Conservation (phyloP, 2,329 filamentous ascomycete genomes). For the Hypoxylon sp. region DNA sequence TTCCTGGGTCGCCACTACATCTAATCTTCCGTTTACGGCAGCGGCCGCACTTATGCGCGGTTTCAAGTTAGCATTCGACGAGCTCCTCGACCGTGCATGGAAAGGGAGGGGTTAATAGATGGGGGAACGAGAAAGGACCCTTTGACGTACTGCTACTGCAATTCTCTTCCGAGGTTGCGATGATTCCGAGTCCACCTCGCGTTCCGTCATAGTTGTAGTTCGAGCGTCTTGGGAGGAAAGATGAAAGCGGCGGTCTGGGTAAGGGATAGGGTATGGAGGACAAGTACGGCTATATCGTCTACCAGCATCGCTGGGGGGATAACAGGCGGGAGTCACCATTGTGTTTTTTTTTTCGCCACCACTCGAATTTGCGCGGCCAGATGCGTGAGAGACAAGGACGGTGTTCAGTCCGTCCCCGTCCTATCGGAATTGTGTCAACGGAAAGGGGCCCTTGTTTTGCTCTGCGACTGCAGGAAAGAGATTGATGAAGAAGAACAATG, state of each 20-base stretch:
- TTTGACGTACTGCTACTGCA: slow-evolving; percentile 69
- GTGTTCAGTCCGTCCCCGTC: slow-evolving; percentile 45
- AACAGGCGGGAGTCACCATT: slow-evolving; percentile 62
- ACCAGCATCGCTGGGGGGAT: slow-evolving; percentile 55
- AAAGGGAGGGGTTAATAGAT: not conserved
- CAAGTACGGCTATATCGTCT: slow-evolving; percentile 60
- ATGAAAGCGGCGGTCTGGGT: slow-evolving; percentile 58
- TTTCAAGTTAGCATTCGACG: slow-evolving; percentile 42
- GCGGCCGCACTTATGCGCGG: slow-evolving; percentile 77
- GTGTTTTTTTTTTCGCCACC: slow-evolving; percentile 47
- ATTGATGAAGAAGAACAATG: slow-evolving; percentile 45
- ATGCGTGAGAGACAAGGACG: slow-evolving; percentile 45
- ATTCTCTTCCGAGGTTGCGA: slow-evolving; percentile 69
- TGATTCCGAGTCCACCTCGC: slow-evolving; percentile 59
- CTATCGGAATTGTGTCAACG: slow-evolving; percentile 47
- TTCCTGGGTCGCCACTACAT: slow-evolving; percentile 87
- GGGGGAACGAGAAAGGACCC: slow-evolving; percentile 16
- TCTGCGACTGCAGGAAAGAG: slow-evolving; percentile 48
- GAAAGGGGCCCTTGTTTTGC: slow-evolving; percentile 46
- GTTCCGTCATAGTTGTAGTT: slow-evolving; percentile 59
- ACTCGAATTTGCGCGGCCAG: slow-evolving; percentile 42
- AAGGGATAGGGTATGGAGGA: slow-evolving; percentile 57
- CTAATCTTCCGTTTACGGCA: slow-evolving; percentile 96
- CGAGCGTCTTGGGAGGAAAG: slow-evolving; percentile 57
- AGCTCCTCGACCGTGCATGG: not conserved